These are phyloP conservation scores for Leavenworthia alabamica DNA, from an alignment of 345 rosid species.

Conservation along the genomic window DNA sequence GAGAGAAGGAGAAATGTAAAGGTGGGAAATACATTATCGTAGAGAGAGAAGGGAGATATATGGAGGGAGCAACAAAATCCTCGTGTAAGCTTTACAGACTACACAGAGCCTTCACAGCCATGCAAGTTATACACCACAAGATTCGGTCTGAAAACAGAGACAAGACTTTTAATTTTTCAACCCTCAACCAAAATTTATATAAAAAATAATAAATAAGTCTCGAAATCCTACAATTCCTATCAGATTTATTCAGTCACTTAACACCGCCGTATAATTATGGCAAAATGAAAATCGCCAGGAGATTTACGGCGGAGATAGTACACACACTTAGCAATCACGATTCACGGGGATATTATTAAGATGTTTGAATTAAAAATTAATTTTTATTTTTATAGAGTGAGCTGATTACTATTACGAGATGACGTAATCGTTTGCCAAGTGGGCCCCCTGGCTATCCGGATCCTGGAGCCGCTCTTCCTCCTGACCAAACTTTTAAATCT, in stretches of 20 bases:
- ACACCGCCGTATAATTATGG: neutral
- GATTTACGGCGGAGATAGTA: slow-evolving; percentile 7
- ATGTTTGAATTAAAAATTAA: neutral
- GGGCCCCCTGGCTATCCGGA: slow-evolving; percentile 22
- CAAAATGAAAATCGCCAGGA: neutral
- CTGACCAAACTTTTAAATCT: slow-evolving; percentile 7
- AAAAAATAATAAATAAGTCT: neutral
- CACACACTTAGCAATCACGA: slow-evolving; percentile 19
- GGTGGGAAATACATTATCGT: slow-evolving; percentile 9
- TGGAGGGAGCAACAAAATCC: slow-evolving; percentile 40
- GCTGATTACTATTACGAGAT: slow-evolving; percentile 12
- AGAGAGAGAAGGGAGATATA: slow-evolving; percentile 6
- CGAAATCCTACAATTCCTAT: slow-evolving; percentile 8
- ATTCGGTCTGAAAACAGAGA: slow-evolving; percentile 21
- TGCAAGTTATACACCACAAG: slow-evolving; percentile 41
- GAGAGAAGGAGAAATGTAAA: neutral
- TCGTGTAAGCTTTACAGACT: slow-evolving; percentile 53
- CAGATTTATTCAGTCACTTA: neutral
- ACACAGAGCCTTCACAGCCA: slow-evolving; percentile 50
- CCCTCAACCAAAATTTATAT: neutral
- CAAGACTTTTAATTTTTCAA: slow-evolving; percentile 5
- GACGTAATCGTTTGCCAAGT: slow-evolving; percentile 31
- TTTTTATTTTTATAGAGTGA: neutral
- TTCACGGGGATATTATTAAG: slow-evolving; percentile 3
- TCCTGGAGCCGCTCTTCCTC: slow-evolving; percentile 20